phyloP scores from a whole-genome alignment of 2,329 filamentous ascomycete species.

The Fusarium citri region DNA sequence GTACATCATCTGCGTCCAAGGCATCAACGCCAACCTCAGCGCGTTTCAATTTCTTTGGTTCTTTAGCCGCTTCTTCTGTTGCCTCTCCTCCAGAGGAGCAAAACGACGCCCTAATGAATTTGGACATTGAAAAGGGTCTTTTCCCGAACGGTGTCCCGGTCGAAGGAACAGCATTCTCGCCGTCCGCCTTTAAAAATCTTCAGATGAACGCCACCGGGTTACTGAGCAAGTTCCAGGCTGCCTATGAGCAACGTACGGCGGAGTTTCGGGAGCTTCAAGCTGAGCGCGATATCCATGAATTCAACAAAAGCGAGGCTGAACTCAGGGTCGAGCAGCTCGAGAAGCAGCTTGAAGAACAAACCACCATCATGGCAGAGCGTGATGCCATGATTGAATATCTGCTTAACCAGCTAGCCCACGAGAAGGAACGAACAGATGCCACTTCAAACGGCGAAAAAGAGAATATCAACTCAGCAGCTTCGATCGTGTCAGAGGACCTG shows the following conservation, averaged over 20 bases:
- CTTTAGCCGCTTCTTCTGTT: constrained; percentile 57
- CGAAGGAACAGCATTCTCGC: constrained; percentile 65
- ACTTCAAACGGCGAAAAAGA: constrained; percentile 47
- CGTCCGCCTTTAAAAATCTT: constrained; percentile 70
- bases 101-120: constrained; percentile 65
- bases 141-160: constrained; percentile 59
- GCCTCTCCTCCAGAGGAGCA: constrained; percentile 47
- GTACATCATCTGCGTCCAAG: constrained; percentile 50
- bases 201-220: constrained; percentile 67
- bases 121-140: constrained; percentile 67
- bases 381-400: constrained; percentile 63
- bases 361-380: constrained; percentile 63
- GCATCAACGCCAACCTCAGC: constrained; percentile 49
- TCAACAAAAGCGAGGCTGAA: constrained; percentile 68
- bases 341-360: constrained; percentile 70
- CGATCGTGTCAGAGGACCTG: constrained; percentile 64
- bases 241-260: constrained; percentile 65
- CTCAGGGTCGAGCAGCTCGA: constrained; percentile 66
- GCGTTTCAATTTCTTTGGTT: constrained; percentile 60
- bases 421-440: constrained; percentile 61
- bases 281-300: constrained; percentile 64
- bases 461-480: constrained; percentile 52
- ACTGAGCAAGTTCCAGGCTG: constrained; percentile 66
- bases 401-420: constrained; percentile 62
- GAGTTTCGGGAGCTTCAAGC: constrained; percentile 63